Evolutionary conservation across 2,329 filamentous ascomycete species (phyloP).

Genomic region (Hymenotorrendiella dingleyae): DNA sequence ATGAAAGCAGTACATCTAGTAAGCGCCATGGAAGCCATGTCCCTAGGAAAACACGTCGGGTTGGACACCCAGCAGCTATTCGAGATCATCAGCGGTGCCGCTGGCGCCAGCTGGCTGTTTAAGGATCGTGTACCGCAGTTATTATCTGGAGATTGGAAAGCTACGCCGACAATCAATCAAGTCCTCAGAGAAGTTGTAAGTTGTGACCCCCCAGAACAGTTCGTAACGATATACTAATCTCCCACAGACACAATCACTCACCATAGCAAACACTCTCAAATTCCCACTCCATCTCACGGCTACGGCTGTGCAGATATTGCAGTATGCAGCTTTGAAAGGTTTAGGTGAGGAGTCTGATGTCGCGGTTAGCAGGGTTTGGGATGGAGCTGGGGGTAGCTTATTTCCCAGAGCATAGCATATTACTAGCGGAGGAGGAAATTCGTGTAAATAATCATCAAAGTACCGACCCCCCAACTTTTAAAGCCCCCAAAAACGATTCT

Average conservation of each 20-base stretch:
- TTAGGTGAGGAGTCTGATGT: constrained; percentile 32
- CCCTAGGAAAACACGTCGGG: constrained; percentile 46
- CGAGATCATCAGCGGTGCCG: constrained; percentile 39
- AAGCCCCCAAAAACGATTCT: too few species aligned
- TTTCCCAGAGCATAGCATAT: too few species aligned
- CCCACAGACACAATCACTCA: constrained; percentile 29
- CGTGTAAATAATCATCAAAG: too few species aligned
- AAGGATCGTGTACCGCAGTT: constrained; percentile 33
- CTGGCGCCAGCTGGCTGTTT: constrained; percentile 35
- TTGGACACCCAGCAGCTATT: constrained; percentile 44
- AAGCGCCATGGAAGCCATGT: constrained; percentile 49
- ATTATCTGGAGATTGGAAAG: constrained; percentile 31
- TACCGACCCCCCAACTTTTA: too few species aligned
- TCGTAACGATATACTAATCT: too few species aligned
- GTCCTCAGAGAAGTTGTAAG: constrained; percentile 33
- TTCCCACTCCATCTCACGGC: constrained; percentile 34
- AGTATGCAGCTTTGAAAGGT: constrained; percentile 31
- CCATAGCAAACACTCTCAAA: constrained; percentile 26
- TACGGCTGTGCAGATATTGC: constrained; percentile 32
- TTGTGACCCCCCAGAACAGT: background rate
- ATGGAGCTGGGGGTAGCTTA: constrained; percentile 16
- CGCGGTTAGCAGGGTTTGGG: constrained; percentile 36
- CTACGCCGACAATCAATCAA: constrained; percentile 32
- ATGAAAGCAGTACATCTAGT: constrained; percentile 54
- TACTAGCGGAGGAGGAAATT: too few species aligned